Evolutionary conservation across 208 protist genomes (phyloP).

Genomic region (Trypanosoma vivax): DNA sequence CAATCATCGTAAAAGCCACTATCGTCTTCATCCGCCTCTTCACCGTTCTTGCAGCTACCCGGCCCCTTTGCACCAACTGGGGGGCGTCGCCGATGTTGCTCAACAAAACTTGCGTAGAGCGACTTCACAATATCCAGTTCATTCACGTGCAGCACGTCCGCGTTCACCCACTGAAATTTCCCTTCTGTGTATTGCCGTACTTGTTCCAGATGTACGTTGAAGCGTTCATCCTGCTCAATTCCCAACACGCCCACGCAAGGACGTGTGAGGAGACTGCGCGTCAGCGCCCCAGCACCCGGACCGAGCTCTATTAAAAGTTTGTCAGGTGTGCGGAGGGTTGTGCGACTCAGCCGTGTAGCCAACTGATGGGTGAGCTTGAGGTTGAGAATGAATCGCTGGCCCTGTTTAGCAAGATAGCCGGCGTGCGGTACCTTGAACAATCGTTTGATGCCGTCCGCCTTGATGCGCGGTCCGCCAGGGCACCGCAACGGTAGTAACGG

Average conservation of each 20-base stretch:
- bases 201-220: constrained; percentile 79
- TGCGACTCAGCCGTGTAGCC: constrained; percentile 53
- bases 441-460: constrained; percentile 73
- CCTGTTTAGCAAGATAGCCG: constrained; percentile 81
- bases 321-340: constrained; percentile 56
- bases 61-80: not conserved
- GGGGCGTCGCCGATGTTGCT: constrained; percentile 30
- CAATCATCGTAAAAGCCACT: constrained; percentile 21
- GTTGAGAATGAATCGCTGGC: constrained; percentile 83
- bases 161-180: constrained; percentile 86
- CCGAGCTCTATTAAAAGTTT: constrained; percentile 85
- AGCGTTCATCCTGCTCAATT: constrained; percentile 71
- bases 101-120: constrained; percentile 54
- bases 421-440: constrained; percentile 83
- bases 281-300: constrained; percentile 72
- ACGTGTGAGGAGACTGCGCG: constrained; percentile 78
- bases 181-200: constrained; percentile 67
- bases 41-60: not conserved
- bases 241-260: constrained; percentile 76
- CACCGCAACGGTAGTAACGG: constrained; percentile 64
- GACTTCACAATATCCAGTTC: constrained; percentile 58
- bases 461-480: constrained; percentile 76
- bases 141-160: constrained; percentile 67
- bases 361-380: constrained; percentile 85
- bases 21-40: not conserved